Conservation (phyloP, 176 grass and related monocot genomes). For the Oryza glumipatula region DNA sequence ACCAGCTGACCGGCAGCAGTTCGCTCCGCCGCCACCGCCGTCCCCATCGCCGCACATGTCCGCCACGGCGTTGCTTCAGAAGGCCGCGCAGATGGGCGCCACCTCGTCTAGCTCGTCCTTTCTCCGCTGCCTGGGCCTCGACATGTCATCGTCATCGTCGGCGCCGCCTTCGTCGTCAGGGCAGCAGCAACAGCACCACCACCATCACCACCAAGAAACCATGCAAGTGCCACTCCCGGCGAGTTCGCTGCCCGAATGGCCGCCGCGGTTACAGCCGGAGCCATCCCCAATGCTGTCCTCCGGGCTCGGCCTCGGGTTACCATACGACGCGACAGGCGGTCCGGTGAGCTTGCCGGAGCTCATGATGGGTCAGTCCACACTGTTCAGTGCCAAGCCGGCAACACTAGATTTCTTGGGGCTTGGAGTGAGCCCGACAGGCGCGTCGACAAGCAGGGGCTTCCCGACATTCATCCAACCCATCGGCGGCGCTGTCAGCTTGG, state of each 20-base stretch:
- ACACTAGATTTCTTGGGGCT: slow-evolving; percentile 88
- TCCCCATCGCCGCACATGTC: slow-evolving; percentile 84
- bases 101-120: slow-evolving; percentile 70
- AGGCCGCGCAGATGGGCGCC: slow-evolving; percentile 91
- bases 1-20: slow-evolving; percentile 47
- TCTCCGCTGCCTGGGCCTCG: slow-evolving; percentile 73
- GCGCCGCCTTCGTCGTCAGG: slow-evolving; percentile 26
- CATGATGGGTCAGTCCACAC: slow-evolving; percentile 73
- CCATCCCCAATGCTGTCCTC: slow-evolving; percentile 57
- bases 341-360: slow-evolving; percentile 54
- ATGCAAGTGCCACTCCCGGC: slow-evolving; percentile 42
- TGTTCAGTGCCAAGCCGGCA: slow-evolving; percentile 77
- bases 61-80: slow-evolving; percentile 87
- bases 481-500: slow-evolving; percentile 61
- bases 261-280: slow-evolving; percentile 53
- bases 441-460: slow-evolving; percentile 47
- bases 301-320: slow-evolving; percentile 76
- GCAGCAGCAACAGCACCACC: slow-evolving; percentile 35
- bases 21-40: slow-evolving; percentile 50
- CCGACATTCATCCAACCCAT: slow-evolving; percentile 69
- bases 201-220: slow-evolving; percentile 43
- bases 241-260: slow-evolving; percentile 55
- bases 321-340: slow-evolving; percentile 54
- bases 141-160: slow-evolving; percentile 52
- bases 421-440: slow-evolving; percentile 66